phyloP scores from a whole-genome alignment of 306 rosid genomes.

The Casuarina equisetifolia region DNA sequence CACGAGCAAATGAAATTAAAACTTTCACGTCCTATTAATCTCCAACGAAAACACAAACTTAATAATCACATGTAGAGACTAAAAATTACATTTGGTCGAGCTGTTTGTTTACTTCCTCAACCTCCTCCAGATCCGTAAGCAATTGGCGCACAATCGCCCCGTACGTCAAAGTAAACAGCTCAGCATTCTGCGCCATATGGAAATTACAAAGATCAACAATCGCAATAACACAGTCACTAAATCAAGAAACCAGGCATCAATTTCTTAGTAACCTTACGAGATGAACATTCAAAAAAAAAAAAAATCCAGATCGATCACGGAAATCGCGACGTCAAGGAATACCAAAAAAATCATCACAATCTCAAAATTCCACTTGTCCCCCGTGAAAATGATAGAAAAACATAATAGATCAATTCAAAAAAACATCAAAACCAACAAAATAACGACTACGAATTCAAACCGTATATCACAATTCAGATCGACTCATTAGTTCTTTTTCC shows the following conservation, averaged over 20 bases:
- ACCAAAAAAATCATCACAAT: neutral
- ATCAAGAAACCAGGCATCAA: neutral
- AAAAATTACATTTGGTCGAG: conserved; percentile 81
- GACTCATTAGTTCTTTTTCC: neutral
- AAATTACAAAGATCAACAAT: conserved; percentile 2
- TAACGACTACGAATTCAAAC: neutral
- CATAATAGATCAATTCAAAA: neutral
- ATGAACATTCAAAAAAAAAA: neutral
- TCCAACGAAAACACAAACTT: neutral
- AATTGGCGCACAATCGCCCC: conserved; percentile 99
- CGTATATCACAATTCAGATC: neutral
- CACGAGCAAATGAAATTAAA: neutral
- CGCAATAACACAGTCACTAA: neutral
- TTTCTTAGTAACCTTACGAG: neutral
- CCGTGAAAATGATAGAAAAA: neutral
- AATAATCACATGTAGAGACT: neutral
- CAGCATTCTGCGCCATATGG: conserved; percentile 66
- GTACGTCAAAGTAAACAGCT: conserved; percentile 92
- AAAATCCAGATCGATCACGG: neutral
- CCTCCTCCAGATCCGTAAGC: conserved; percentile 98
- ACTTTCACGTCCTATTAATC: neutral
- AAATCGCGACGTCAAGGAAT: neutral
- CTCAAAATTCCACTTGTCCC: neutral
- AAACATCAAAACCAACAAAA: neutral
- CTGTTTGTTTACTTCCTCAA: conserved; percentile 97